These are phyloP conservation scores for Neurospora sp. DNA, from an alignment of 495 filamentous ascomycete species.

Conservation along the genomic window DNA sequence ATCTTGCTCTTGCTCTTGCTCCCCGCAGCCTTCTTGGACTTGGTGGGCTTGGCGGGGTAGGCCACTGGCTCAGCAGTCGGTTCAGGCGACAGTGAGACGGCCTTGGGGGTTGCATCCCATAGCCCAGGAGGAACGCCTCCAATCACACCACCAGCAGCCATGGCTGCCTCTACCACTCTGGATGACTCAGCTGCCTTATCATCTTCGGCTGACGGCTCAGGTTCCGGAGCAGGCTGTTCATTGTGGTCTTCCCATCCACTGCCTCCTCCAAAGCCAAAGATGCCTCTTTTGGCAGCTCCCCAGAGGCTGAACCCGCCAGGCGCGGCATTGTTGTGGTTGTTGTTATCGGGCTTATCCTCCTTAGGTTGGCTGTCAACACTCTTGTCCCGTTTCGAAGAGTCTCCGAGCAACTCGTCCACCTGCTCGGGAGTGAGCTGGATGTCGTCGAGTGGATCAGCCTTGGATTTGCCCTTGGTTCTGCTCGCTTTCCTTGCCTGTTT, in stretches of 20 bases:
- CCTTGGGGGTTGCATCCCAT: slow-evolving; percentile 17
- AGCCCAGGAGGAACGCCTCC: slow-evolving; percentile 16
- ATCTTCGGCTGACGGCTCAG: slow-evolving; percentile 13
- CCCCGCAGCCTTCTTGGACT: slow-evolving; percentile 32
- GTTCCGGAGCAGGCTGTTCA: not conserved
- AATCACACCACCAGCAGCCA: slow-evolving; percentile 5
- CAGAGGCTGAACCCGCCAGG: slow-evolving; percentile 34
- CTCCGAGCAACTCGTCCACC: slow-evolving; percentile 21
- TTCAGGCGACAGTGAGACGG: slow-evolving; percentile 25
- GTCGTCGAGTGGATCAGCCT: slow-evolving; percentile 20
- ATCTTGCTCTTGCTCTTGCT: slow-evolving; percentile 44
- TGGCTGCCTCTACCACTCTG: slow-evolving; percentile 27
- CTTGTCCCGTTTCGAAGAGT: slow-evolving; percentile 1
- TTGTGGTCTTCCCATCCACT: slow-evolving; percentile 10
- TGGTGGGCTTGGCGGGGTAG: slow-evolving; percentile 22
- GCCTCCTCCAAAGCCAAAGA: slow-evolving; percentile 9
- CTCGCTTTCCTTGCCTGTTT: slow-evolving; percentile 25
- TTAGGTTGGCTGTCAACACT: slow-evolving; percentile 6
- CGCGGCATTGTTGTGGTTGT: not conserved
- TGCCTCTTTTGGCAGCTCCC: slow-evolving; percentile 29
- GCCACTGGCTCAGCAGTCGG: slow-evolving; percentile 1
- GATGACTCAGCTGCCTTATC: slow-evolving; percentile 34
- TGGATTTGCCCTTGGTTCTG: slow-evolving; percentile 10
- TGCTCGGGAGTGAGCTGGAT: slow-evolving; percentile 32
- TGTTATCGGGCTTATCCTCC: slow-evolving; percentile 17